Percentiles rank a stretch among this genome's conserved stretches.
Conservation (phyloP, 768 basidiomycete species). For the Termitomyces sp. region DNA sequence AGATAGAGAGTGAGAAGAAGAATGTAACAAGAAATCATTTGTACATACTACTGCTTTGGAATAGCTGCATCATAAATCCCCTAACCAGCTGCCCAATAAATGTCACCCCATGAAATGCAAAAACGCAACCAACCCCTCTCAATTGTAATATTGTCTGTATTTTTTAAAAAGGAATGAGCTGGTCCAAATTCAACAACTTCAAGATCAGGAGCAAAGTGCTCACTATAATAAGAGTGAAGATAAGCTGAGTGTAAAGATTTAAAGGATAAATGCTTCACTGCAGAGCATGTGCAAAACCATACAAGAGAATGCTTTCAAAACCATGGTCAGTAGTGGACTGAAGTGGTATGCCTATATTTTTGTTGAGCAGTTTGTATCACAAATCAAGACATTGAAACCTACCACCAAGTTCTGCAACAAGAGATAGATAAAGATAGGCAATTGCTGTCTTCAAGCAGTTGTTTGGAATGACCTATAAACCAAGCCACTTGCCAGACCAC, state of each 20-base stretch:
- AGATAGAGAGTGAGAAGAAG: not conserved
- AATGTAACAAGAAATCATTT: no score
- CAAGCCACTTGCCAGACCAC: slow-evolving; percentile 22
- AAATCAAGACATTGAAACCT: slow-evolving; percentile 11
- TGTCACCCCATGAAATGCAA: slow-evolving; percentile 24
- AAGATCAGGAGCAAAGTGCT: slow-evolving; percentile 20
- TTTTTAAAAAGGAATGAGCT: slow-evolving; percentile 25
- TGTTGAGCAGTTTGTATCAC: not conserved
- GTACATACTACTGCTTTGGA: slow-evolving; percentile 21
- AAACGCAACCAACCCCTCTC: slow-evolving; percentile 30
- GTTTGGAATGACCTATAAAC: slow-evolving; percentile 24
- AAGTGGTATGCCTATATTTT: not conserved
- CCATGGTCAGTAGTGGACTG: not conserved
- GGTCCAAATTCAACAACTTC: slow-evolving; percentile 16
- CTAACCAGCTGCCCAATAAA: slow-evolving; percentile 15
- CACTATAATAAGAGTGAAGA: slow-evolving; percentile 9
- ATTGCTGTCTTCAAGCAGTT: slow-evolving; percentile 19
- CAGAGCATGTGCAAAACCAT: not conserved
- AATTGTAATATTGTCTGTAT: slow-evolving; percentile 27
- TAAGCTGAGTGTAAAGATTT: not conserved
- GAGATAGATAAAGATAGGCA: slow-evolving; percentile 21
- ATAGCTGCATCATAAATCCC: slow-evolving; percentile 18
- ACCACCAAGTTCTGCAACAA: slow-evolving; percentile 18
- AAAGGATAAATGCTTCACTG: not conserved
- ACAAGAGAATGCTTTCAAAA: not conserved